A percentile compares a stretch with the other conserved stretches of the same genome.
These are phyloP conservation scores for Arthonia radiata DNA, from an alignment of 495 filamentous ascomycete genomes.

Conservation along the genomic window DNA sequence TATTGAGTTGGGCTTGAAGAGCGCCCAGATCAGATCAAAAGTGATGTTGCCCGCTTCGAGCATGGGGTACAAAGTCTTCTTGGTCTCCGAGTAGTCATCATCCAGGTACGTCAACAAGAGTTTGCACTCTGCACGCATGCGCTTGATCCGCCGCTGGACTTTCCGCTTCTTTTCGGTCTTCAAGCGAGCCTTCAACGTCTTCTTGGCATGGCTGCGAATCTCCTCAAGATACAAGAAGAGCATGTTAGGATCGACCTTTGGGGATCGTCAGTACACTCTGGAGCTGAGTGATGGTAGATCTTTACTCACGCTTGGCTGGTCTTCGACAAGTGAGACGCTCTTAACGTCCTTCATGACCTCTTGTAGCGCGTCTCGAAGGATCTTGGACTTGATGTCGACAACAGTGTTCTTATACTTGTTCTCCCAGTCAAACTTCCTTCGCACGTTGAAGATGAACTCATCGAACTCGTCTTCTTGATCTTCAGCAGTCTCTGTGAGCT, in stretches of 20 bases:
- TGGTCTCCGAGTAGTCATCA: conserved; percentile 52
- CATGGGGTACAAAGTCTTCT: conserved; percentile 63
- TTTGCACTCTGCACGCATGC: conserved; percentile 40
- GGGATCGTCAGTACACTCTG: neutral
- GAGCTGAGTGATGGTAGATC: conserved; percentile 10
- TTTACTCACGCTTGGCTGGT: conserved; percentile 39
- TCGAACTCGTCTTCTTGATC: conserved; percentile 56
- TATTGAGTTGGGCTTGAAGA: conserved; percentile 78
- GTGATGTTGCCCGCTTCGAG: conserved; percentile 69
- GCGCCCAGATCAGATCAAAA: conserved; percentile 72
- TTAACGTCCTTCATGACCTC: conserved; percentile 65
- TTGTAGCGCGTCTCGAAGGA: conserved; percentile 43
- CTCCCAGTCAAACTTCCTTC: conserved; percentile 69
- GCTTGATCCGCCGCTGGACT: conserved; percentile 27
- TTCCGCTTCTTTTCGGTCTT: conserved; percentile 41
- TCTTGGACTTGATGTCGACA: conserved; percentile 70
- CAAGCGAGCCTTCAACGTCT: conserved; percentile 34
- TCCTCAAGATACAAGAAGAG: conserved; percentile 76
- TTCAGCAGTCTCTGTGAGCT: conserved; percentile 56
- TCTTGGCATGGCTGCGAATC: conserved; percentile 33
- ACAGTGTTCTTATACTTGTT: conserved; percentile 58
- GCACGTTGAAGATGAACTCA: conserved; percentile 67
- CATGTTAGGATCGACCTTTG: conserved; percentile 46
- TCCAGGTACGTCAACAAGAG: conserved; percentile 62
- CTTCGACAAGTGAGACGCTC: conserved; percentile 56